Base-by-base conservation (phyloP, 1,284 basidiomycete genomes). In the Cryptococcus sp. region DNA sequence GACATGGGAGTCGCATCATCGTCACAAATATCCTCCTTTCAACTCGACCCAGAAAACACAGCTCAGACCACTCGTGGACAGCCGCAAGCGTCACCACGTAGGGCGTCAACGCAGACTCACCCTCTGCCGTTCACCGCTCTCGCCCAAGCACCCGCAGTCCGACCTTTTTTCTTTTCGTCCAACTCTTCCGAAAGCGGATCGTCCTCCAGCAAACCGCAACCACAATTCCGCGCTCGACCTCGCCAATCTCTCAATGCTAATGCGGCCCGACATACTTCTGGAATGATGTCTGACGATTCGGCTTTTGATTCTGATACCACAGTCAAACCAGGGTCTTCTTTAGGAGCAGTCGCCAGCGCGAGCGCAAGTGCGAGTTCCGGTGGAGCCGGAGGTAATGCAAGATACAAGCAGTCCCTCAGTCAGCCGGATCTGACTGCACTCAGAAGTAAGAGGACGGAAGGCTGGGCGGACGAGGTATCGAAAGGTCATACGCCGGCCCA, bases 401-500 rank as follows among this genome's bases (percentile, higher is more conserved):
- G 46, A 40, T 54, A 64, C 48, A 65, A 66, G 50, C 68, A 72
- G 22, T 71, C 70, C 19, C 57, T 58, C 5, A 74, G 71, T 34
- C 75, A 77, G 55, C 75, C 75, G 0, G 72, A 77, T 54, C 55
- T 77, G 38, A 62, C 62, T 7, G 70, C 64, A 4, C 54, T 77
- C 49, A 60, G 72, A 6, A 67, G 67, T n/a, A 59, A 46, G 38
- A 52, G 50, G 48, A 51, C 22, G n/a, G 41, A 44, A 22, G 41
- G 41, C 7, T 58, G 60, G 60, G 49, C 66, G 2, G 66, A 64
- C 44, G 60, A 57, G 20, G 65, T 65, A 17, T 52, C 45, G 29
- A 56, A 47, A 17, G 52, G 40, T 5, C 44, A 46, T 55, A 65
- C 46, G 39, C 44, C 46, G 37, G 52, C 43, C 23, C 22, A 46